phyloP scores from a whole-genome alignment of 2,329 filamentous ascomycete species.

The Alternaria angustiovoidea region DNA sequence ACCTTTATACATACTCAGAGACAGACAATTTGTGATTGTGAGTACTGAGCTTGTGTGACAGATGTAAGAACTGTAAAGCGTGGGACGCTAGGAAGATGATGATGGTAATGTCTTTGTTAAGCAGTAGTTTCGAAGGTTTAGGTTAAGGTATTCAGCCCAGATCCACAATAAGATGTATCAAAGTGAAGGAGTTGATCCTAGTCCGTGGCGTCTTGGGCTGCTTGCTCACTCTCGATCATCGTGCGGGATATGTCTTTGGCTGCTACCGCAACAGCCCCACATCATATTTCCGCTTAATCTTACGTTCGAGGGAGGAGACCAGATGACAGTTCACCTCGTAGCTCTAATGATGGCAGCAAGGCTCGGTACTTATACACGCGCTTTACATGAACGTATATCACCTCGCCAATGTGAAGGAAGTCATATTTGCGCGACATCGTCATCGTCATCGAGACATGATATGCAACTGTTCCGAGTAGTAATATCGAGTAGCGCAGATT shows the following conservation, averaged over 20 bases:
- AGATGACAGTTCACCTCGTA: not conserved
- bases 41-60: not conserved
- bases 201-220: not conserved
- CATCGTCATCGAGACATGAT: not conserved
- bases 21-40: not conserved
- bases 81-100: not conserved
- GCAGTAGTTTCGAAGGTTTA: not conserved
- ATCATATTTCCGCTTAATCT: not conserved
- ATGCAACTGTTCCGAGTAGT: not conserved
- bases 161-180: not conserved
- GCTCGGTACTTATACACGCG: not conserved
- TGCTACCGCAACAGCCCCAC: not conserved
- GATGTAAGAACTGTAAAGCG: constrained; percentile 1
- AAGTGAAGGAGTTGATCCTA: not conserved
- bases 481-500: not conserved
- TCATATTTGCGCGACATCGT: not conserved
- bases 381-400: not conserved
- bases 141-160: not conserved
- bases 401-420: not conserved
- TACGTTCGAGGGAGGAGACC: not conserved
- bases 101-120: constrained; percentile 1
- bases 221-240: not conserved
- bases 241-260: not conserved
- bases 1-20: not conserved
- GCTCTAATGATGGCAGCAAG: not conserved